phyloP scores from a whole-genome alignment of 345 rosid species.

The Populus euphratica region DNA sequence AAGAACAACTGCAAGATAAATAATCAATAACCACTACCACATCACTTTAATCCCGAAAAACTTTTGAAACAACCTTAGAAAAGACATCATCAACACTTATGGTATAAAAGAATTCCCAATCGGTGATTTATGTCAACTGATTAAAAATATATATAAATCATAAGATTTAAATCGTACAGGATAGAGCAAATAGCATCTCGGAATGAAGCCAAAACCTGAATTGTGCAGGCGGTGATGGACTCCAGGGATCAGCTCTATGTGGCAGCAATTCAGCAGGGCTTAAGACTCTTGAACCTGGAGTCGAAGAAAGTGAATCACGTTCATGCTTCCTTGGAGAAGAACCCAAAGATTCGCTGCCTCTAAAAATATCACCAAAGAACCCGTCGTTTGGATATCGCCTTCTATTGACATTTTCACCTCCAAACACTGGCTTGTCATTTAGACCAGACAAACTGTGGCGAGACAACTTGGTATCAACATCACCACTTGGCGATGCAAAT shows the following conservation, averaged over 20 bases:
- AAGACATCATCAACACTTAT: not conserved
- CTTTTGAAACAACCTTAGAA: not conserved
- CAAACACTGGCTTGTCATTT: slow-evolving; percentile 73
- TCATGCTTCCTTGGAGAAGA: slow-evolving; percentile 50
- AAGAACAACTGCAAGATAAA: not conserved
- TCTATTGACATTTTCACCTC: slow-evolving; percentile 44
- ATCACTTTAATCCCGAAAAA: not conserved
- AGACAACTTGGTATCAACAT: slow-evolving; percentile 6
- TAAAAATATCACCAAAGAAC: slow-evolving; percentile 75
- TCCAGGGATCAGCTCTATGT: slow-evolving; percentile 44
- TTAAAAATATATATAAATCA: not conserved
- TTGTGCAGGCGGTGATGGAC: slow-evolving; percentile 44
- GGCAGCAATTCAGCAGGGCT: slow-evolving; percentile 59
- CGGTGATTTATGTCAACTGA: not conserved
- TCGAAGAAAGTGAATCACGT: slow-evolving; percentile 38
- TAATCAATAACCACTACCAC: not conserved
- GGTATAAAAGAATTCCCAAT: not conserved
- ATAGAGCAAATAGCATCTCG: not conserved
- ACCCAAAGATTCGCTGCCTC: slow-evolving; percentile 42
- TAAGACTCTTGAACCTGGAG: slow-evolving; percentile 51
- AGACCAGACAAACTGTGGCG: slow-evolving; percentile 38
- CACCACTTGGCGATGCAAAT: slow-evolving; percentile 16
- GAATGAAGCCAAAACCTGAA: slow-evolving; percentile 53
- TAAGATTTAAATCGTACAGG: not conserved
- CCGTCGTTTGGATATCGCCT: slow-evolving; percentile 41